A percentile compares a stretch with the other conserved stretches of the same genome.
phyloP scores from a whole-genome alignment of 805 yeast genomes.

The Torulaspora quercuum region DNA sequence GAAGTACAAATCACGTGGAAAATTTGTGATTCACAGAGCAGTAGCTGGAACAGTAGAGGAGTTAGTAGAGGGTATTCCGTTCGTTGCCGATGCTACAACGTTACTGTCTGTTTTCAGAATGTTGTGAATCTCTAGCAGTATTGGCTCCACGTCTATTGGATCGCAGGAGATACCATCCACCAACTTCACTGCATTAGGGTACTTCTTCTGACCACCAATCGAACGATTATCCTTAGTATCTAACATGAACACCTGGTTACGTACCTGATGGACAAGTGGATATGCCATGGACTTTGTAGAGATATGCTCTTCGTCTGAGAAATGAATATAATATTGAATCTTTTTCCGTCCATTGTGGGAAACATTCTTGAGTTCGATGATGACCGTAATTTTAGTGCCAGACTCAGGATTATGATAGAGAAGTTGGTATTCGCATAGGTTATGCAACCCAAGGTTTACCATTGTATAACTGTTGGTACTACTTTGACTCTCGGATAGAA shows the following conservation, averaged over 20 bases:
- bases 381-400: constrained; percentile 29
- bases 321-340: constrained; percentile 31
- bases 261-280: constrained; percentile 31
- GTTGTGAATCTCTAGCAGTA: constrained; percentile 30
- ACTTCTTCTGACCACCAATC: constrained; percentile 6
- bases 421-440: constrained; percentile 32
- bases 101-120: constrained; percentile 19
- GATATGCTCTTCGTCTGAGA: constrained; percentile 32
- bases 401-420: constrained; percentile 27
- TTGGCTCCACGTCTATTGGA: constrained; percentile 28
- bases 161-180: constrained; percentile 35
- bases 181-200: constrained; percentile 25
- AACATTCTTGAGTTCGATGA: constrained; percentile 31
- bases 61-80: constrained; percentile 9
- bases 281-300: constrained; percentile 30
- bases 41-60: constrained; percentile 9
- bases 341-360: constrained; percentile 27
- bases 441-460: constrained; percentile 30
- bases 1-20: too few relatives aligned
- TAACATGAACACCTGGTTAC: constrained; percentile 31
- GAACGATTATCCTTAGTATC: constrained; percentile 20
- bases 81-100: constrained; percentile 5
- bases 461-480: constrained; percentile 17
- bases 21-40: constrained; percentile 6
- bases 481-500: constrained; percentile 17